A percentile compares a stretch with the other conserved stretches of the same genome.
These are phyloP conservation scores for Aspergillus amoenus DNA, from an alignment of 2,329 filamentous ascomycete genomes.

Conservation along the genomic window DNA sequence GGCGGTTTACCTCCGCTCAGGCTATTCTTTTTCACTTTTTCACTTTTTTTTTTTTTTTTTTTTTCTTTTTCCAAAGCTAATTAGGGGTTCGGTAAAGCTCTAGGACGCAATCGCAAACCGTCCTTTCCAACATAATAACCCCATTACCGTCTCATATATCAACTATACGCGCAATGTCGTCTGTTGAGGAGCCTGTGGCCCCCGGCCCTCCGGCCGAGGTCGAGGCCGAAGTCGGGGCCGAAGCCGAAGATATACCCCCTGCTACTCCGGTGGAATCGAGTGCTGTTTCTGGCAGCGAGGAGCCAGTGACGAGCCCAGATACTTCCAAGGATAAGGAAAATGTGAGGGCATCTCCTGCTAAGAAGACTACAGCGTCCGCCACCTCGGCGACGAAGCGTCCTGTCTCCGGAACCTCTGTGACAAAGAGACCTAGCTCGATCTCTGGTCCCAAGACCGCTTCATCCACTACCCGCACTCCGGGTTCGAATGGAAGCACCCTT, in stretches of 20 bases:
- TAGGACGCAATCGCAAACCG: background rate
- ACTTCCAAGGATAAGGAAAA: slow-evolving; percentile 35
- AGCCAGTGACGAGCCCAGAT: slow-evolving; percentile 36
- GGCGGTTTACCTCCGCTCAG: slow-evolving; percentile 5
- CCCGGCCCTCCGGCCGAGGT: slow-evolving; percentile 23
- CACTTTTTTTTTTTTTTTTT: background rate
- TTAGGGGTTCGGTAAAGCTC: background rate
- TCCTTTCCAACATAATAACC: background rate
- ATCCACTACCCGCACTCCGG: slow-evolving; percentile 27
- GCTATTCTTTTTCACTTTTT: no score
- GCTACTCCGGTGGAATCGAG: slow-evolving; percentile 36
- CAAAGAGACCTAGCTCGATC: slow-evolving; percentile 38
- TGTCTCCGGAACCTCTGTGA: slow-evolving; percentile 33
- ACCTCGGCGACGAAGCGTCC: slow-evolving; percentile 33
- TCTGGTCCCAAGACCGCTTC: slow-evolving; percentile 30
- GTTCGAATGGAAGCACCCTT: slow-evolving; percentile 38
- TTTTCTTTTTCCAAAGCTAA: slow-evolving; percentile 10
- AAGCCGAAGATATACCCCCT: slow-evolving; percentile 31
- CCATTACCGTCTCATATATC: background rate
- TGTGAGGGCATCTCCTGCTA: slow-evolving; percentile 31
- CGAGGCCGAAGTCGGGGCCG: slow-evolving; percentile 30
- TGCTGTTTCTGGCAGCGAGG: slow-evolving; percentile 34
- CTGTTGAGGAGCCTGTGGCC: slow-evolving; percentile 34
- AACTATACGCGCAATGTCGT: slow-evolving; percentile 29
- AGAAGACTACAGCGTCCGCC: slow-evolving; percentile 28